phyloP scores from a whole-genome alignment of 306 rosid genomes.

The Trifolium subterraneum region DNA sequence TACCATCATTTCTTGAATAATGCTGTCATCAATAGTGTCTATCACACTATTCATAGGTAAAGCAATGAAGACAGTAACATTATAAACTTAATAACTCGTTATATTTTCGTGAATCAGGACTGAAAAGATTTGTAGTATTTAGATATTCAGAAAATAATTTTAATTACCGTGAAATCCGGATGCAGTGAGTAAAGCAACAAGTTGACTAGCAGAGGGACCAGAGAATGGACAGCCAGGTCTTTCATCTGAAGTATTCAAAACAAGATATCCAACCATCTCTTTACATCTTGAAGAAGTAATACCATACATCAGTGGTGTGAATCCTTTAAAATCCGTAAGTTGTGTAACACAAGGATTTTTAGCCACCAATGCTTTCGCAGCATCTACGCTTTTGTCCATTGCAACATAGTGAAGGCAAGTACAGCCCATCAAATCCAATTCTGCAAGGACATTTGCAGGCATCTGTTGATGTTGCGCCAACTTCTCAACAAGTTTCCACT shows the following conservation, averaged over 20 bases:
- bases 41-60: too few species aligned
- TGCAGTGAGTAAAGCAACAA: constrained; percentile 46
- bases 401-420: constrained; percentile 58
- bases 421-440: constrained; percentile 49
- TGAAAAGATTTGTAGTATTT: too few species aligned
- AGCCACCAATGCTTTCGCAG: constrained; percentile 54
- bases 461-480: background rate
- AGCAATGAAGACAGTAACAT: too few species aligned
- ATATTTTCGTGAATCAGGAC: too few species aligned
- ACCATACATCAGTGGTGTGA: constrained; percentile 54
- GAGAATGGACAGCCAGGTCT: constrained; percentile 53
- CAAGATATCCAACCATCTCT: constrained; percentile 58
- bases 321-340: constrained; percentile 38
- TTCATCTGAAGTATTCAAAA: constrained; percentile 52
- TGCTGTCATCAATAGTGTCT: too few species aligned
- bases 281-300: constrained; percentile 39
- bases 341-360: constrained; percentile 46
- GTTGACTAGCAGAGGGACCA: constrained; percentile 39
- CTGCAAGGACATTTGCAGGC: constrained; percentile 35
- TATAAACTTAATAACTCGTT: too few species aligned
- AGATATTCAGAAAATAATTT: too few species aligned
- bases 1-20: too few species aligned
- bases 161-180: constrained; percentile 46
- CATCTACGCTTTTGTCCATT: constrained; percentile 44
- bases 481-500: too few species aligned